These are phyloP conservation scores for Aureobasidium sp. DNA, from an alignment of 2,329 filamentous ascomycete species.

Conservation along the genomic window DNA sequence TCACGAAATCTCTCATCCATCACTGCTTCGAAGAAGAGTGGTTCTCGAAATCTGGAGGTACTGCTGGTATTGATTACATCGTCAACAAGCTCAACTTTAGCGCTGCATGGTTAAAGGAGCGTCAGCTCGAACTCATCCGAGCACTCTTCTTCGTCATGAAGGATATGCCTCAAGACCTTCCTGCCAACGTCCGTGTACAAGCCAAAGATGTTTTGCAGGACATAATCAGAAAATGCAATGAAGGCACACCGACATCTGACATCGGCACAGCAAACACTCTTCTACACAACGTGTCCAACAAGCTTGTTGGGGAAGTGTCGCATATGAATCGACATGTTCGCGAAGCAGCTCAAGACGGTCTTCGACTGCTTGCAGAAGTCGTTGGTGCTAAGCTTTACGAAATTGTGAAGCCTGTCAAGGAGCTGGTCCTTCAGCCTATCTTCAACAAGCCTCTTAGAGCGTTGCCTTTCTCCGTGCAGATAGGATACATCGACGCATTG, in stretches of 20 bases:
- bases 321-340: constrained; percentile 96
- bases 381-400: constrained; percentile 75
- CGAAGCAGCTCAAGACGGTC: constrained; percentile 70
- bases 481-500: constrained; percentile 96
- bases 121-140: constrained; percentile 79
- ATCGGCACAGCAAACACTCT: constrained; percentile 56
- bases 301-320: constrained; percentile 78
- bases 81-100: constrained; percentile 78
- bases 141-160: constrained; percentile 97
- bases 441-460: constrained; percentile 92
- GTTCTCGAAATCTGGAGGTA: constrained; percentile 94
- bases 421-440: constrained; percentile 79
- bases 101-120: constrained; percentile 69
- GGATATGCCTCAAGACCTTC: constrained; percentile 90
- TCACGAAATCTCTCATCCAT: constrained; percentile 80
- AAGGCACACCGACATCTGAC: constrained; percentile 72
- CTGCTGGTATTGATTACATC: constrained; percentile 78
- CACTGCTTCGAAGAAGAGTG: constrained; percentile 96
- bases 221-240: constrained; percentile 69
- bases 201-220: constrained; percentile 77
- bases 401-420: constrained; percentile 80
- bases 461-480: constrained; percentile 87
- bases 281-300: constrained; percentile 68
- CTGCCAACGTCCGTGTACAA: constrained; percentile 74
- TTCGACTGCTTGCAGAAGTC: constrained; percentile 72